Evolutionary conservation across 257 asterid genomes (phyloP), one percentile per base, ranked within the genome.

Genomic region (Scutellaria minor): DNA sequence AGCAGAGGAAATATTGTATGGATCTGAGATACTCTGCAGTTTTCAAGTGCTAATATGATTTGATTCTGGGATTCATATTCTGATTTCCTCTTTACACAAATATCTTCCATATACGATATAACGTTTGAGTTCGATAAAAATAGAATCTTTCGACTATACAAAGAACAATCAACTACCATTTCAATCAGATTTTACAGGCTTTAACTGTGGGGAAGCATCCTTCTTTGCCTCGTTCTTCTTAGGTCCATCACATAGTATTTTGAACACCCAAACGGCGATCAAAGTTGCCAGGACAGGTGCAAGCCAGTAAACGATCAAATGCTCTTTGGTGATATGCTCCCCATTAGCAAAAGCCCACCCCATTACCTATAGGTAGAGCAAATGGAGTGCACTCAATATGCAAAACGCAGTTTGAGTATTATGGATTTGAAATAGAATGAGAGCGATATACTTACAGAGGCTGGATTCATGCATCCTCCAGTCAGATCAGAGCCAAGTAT

Each of bases 381-480:
- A 53, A 51, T 24, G 64, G 27, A 41, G 64, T 58, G 12, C 66
- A 55, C 41, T 57, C 41, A 6, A 51, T 45, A 11, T 6, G 9
- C n/a, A 11, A 9, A 39, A 9, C 27, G 52, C 35, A 62, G 59
- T 41, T 41, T 13, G 18, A 41, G 59, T 53, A 56, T 64, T 46
- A 14, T 22, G 57, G 46, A 46, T 57, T 20, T 5, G 11, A 41
- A 27, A 64, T 40, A 3, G 20, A 20, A 22, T 51, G 52, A 9
- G 44, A 68, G 20, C 27, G 12, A 12, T 76, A 40, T 59, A 71
- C 93, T 85, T 81, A 92, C 98, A 46, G 98, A 85, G 53, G 97
- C 98, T 9, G 98, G 98, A 85, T 93, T 93, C 98, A 93, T 93
- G 88, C 92, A 88, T 61, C 98, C 98, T 2, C 98, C 98, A 0